Evolutionary conservation across 169 alveolate species (phyloP), one percentile per base, ranked within the genome.

Genomic region (Plasmodium yoelii): DNA sequence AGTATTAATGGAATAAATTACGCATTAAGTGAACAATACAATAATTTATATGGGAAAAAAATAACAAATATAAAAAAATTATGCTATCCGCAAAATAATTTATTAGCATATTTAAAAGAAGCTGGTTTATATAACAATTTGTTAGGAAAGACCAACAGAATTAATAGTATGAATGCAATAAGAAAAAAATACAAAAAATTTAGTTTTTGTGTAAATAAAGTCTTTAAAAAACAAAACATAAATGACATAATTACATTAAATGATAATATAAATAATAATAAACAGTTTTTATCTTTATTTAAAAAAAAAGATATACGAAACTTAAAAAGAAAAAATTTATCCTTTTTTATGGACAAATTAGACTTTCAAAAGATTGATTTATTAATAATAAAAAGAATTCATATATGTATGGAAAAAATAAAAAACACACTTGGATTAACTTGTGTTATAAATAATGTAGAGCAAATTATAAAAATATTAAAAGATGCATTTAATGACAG

Each of bases 261-360:
- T 59, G 90, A 82, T 34, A 82, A 82, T 59, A 19, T 82, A 19
- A 67, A 82, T 65, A 82, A 82, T 39, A 82, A 82, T 63, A 82
- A 46, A 49, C 84, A 82, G 6, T 59, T 82, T 39, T 19, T 82
- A 28, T 12, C 77, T 22, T 57, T 82, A 44, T 82, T 82, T 70
- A 82, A 82, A 53, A 82, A 67, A 57, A 67, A 59, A 13, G 90
- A 82, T 67, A 12, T 82, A 44, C 34, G 28, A 13, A 65, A 82
- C 47, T 44, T 82, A 46, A 82, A 67, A 68, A 68, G 39, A 13
- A 55, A 22, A 49, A 82, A 82, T 59, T 55, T 82, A 0, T 65
- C 80, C 26, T 82, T 67, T 60, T 82, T 82, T 26, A 82, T 82
- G 90, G 80, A 13, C 6, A 82, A 19, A 67, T 53, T 82, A 46